A percentile compares a stretch with the other conserved stretches of the same genome.
Conservation (phyloP, 192 early-diverging fungal genomes). For the Podila verticillata region DNA sequence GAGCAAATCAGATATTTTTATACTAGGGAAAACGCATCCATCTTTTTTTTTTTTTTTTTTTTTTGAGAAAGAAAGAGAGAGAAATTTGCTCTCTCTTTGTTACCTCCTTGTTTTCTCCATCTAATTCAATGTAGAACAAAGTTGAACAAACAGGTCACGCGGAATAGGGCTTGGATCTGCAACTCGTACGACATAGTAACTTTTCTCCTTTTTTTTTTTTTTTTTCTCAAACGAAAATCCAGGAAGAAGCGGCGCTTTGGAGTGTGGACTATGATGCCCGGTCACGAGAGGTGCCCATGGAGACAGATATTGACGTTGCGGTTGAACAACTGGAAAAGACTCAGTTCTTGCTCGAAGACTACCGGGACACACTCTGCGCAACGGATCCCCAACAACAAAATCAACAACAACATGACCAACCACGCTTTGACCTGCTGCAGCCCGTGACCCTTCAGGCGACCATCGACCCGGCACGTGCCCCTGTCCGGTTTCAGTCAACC, state of each 20-base stretch:
- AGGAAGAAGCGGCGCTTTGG: conserved; percentile 20
- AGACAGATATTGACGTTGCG: conserved; percentile 49
- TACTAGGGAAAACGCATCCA: no score
- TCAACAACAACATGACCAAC: neutral
- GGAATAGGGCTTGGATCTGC: no score
- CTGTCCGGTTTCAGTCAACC: conserved; percentile 48
- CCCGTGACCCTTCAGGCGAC: conserved; percentile 52
- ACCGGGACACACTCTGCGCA: neutral
- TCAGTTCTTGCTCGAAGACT: conserved; percentile 22
- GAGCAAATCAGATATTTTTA: no score
- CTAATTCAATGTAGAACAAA: no score
- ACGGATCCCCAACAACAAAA: neutral
- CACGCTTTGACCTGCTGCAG: conserved; percentile 7
- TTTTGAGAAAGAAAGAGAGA: no score
- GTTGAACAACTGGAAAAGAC: conserved; percentile 36
- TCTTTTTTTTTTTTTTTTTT: no score
- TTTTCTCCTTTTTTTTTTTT: neutral
- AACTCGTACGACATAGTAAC: no score
- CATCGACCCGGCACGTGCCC: conserved; percentile 46
- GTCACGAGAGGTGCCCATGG: conserved; percentile 51
- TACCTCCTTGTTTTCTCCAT: no score
- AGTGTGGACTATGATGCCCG: conserved; percentile 52
- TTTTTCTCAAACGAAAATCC: neutral
- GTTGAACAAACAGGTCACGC: no score
- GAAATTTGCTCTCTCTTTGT: no score